Base-by-base conservation (phyloP, 2,329 filamentous ascomycete genomes). In the Verticillium alfalfae region DNA sequence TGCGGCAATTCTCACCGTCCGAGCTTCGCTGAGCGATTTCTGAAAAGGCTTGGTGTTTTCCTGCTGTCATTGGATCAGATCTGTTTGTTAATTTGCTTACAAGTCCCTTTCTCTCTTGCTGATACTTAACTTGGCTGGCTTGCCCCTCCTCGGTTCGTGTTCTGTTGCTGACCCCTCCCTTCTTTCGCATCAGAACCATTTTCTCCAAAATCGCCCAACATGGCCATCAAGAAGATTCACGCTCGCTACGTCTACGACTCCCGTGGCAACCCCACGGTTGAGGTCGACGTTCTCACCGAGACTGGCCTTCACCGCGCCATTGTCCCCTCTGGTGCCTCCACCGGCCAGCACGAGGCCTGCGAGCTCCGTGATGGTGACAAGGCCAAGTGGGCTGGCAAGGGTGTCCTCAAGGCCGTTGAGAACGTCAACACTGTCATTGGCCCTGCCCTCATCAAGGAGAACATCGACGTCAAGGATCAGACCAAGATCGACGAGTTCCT, bases 161-260 rank as follows among this genome's bases (percentile, higher is more conserved):
- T 37, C 12, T 13, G 18, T 38, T 15, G 9, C 55, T 36, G 34
- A 36, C 36, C 34, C 55, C 55, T 36, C 36, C 55, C 55, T 13
- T 22, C 26, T 38, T 22, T 22, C 49, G 55, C 45, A 52, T 52
- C 45, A 52, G 45, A 52, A 22, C 45, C 26, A 31, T 39, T 41
- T 41, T 34, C 38, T 34, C 38, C 15, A 49, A 31, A 55, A 56
- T 37, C 52, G 22, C 56, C 58, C 80, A 93, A 76, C 70, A 99
- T 99, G 95, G 83, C 91, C 74, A 92, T 95, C 80, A 88, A 88
- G 79, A 94, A 93, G 85, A 86, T 95, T 76, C 90, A 93, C 86
- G 91, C 91, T 75, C 91, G 95, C 77, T 93, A 90, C 75, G 93
- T 99, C 84, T 99, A 94, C 88, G 95, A 99, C 87, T 98, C 95